These are phyloP conservation scores for Boletellus emodensis DNA, from an alignment of 768 basidiomycete genomes.

Conservation along the genomic window DNA sequence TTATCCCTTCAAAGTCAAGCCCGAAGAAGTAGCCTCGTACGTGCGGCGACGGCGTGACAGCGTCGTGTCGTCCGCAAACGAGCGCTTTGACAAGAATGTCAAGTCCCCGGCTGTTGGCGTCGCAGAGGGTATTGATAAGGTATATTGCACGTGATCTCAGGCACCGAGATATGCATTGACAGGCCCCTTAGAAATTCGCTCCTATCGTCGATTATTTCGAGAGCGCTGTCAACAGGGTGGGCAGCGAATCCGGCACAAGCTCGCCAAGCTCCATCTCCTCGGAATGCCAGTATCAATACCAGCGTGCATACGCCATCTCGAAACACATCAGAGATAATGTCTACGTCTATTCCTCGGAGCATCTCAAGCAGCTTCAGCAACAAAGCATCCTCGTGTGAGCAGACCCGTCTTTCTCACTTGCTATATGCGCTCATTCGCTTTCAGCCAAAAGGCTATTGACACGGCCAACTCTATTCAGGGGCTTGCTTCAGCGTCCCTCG, in stretches of 20 bases:
- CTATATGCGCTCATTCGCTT: slow-evolving; percentile 4
- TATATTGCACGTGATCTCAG: slow-evolving; percentile 32
- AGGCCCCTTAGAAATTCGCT: slow-evolving; percentile 50
- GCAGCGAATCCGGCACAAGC: slow-evolving; percentile 44
- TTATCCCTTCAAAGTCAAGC: slow-evolving; percentile 68
- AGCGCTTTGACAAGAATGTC: slow-evolving; percentile 63
- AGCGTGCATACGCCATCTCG: slow-evolving; percentile 66
- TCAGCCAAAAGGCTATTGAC: slow-evolving; percentile 65
- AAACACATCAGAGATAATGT: slow-evolving; percentile 60
- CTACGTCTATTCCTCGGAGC: slow-evolving; percentile 63
- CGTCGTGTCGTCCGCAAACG: slow-evolving; percentile 51
- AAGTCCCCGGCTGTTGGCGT: slow-evolving; percentile 58
- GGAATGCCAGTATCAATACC: slow-evolving; percentile 70
- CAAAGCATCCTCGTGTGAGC: slow-evolving; percentile 65
- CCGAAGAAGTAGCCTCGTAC: slow-evolving; percentile 63
- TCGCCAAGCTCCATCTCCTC: slow-evolving; percentile 45
- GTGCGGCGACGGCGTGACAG: slow-evolving; percentile 55
- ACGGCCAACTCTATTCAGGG: slow-evolving; percentile 61
- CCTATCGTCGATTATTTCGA: slow-evolving; percentile 74
- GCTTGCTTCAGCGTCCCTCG: slow-evolving; percentile 54
- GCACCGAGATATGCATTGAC: slow-evolving; percentile 11
- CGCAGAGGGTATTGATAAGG: slow-evolving; percentile 71
- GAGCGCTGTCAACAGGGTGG: slow-evolving; percentile 47
- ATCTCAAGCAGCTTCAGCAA: slow-evolving; percentile 63
- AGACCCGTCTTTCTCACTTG: neutral